These are phyloP conservation scores for Ulota crispa DNA, from an alignment of 225 moss, liverwort and hornwort species.

Conservation along the genomic window DNA sequence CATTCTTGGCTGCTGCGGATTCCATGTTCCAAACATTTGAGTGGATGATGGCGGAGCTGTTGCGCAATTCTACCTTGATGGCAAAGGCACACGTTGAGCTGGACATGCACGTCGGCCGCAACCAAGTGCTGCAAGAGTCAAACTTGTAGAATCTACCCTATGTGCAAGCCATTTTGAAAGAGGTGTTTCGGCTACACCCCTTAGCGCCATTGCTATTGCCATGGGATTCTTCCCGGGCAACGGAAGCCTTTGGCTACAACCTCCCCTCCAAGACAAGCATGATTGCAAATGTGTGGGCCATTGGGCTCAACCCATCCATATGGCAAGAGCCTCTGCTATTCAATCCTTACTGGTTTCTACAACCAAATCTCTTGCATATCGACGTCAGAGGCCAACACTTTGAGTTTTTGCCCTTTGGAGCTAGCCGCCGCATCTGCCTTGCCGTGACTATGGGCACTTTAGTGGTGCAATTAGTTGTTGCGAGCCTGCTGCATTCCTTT, in stretches of 20 bases:
- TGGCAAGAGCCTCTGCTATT: slow-evolving; percentile 35
- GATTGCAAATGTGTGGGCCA: slow-evolving; percentile 43
- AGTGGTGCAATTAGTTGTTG: slow-evolving; percentile 45
- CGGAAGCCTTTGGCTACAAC: slow-evolving; percentile 35
- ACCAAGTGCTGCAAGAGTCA: slow-evolving; percentile 32
- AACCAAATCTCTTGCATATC: background rate
- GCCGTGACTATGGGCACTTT: slow-evolving; percentile 44
- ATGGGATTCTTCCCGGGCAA: slow-evolving; percentile 15
- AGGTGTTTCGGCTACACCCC: slow-evolving; percentile 37
- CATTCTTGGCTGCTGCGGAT: slow-evolving; percentile 29
- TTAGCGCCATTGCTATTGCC: slow-evolving; percentile 39
- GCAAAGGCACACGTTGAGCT: slow-evolving; percentile 27
- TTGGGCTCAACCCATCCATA: slow-evolving; percentile 25
- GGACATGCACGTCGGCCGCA: slow-evolving; percentile 9
- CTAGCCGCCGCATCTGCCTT: slow-evolving; percentile 52
- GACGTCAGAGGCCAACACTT: slow-evolving; percentile 51
- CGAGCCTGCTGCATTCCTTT: slow-evolving; percentile 51
- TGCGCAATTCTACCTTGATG: background rate
- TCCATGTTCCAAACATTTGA: slow-evolving; percentile 21
- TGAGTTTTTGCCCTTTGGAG: slow-evolving; percentile 53
- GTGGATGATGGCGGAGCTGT: slow-evolving; percentile 46
- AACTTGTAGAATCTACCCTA: slow-evolving; percentile 25
- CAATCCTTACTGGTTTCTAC: slow-evolving; percentile 34
- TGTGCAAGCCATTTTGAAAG: slow-evolving; percentile 39
- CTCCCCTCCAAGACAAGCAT: slow-evolving; percentile 35